These are phyloP conservation scores for Ceratobasidium sp. DNA, from an alignment of 1,284 basidiomycete species.

Conservation along the genomic window DNA sequence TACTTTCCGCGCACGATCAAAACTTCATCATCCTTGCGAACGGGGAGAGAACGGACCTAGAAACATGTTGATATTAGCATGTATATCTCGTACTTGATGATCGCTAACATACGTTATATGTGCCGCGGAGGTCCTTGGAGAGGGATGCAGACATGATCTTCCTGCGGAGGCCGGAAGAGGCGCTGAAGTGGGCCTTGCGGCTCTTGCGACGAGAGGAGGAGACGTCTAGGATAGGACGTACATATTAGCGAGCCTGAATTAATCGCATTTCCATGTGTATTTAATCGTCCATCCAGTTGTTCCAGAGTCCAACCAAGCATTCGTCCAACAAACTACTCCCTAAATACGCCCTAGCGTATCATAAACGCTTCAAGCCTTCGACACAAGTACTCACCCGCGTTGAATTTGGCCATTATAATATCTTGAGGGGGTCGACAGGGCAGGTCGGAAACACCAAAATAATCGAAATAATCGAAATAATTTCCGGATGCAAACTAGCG, in stretches of 20 bases:
- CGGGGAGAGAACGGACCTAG: constrained; percentile 88
- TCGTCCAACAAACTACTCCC: constrained; percentile 59
- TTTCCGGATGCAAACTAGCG: constrained; percentile 2
- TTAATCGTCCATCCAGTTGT: constrained; percentile 56
- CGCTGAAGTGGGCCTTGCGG: constrained; percentile 94
- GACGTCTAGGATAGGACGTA: too few relatives aligned
- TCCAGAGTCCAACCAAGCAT: constrained; percentile 44
- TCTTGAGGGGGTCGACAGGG: constrained; percentile 11
- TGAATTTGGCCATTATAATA: constrained; percentile 44
- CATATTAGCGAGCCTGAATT: too few relatives aligned
- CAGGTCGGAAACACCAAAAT: constrained; percentile 8
- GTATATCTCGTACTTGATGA: background rate
- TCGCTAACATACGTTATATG: constrained; percentile 87
- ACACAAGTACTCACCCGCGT: constrained; percentile 42
- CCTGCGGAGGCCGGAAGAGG: constrained; percentile 90
- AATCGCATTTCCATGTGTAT: too few relatives aligned
- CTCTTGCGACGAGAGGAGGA: constrained; percentile 93
- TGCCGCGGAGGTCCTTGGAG: constrained; percentile 90
- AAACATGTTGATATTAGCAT: background rate
- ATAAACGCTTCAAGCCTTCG: too few relatives aligned
- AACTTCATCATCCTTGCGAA: constrained; percentile 99
- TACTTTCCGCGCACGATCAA: constrained; percentile 94
- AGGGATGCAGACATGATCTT: constrained; percentile 98
- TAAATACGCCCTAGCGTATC: background rate
- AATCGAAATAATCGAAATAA: too few relatives aligned